These are phyloP conservation scores for Penicillium alfredii DNA, from an alignment of 495 filamentous ascomycete species.

Conservation along the genomic window DNA sequence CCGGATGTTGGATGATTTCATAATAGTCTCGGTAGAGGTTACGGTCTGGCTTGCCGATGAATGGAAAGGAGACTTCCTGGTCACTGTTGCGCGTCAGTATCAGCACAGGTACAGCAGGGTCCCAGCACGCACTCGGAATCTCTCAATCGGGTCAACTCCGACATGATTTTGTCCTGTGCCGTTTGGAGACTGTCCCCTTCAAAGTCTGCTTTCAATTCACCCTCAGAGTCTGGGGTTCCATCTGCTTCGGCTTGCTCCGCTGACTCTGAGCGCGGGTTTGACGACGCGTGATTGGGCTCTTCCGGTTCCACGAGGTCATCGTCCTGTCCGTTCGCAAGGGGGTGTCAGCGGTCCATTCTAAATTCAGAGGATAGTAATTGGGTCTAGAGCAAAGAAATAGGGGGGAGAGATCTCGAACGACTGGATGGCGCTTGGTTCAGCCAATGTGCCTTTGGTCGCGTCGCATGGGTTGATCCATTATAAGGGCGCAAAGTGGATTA, in stretches of 20 bases:
- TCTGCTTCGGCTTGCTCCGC: slow-evolving; percentile 21
- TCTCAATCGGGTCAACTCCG: slow-evolving; percentile 56
- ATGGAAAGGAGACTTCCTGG: slow-evolving; percentile 24
- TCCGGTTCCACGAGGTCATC: slow-evolving; percentile 17
- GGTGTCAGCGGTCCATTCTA: too few relatives aligned
- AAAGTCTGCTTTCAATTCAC: slow-evolving; percentile 45
- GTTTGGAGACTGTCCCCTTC: slow-evolving; percentile 66
- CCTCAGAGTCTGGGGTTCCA: slow-evolving; percentile 17
- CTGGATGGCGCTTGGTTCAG: too few relatives aligned
- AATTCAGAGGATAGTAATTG: too few relatives aligned
- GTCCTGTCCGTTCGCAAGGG: too few relatives aligned
- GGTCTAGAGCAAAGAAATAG: too few relatives aligned
- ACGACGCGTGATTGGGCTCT: slow-evolving; percentile 28
- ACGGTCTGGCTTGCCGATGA: slow-evolving; percentile 31
- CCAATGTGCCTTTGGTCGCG: neutral
- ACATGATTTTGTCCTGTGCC: slow-evolving; percentile 74
- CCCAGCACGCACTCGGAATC: slow-evolving; percentile 50
- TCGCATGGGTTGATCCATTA: too few relatives aligned
- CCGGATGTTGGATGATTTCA: slow-evolving; percentile 62
- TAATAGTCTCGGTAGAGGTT: slow-evolving; percentile 59
- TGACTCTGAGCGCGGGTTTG: slow-evolving; percentile 30
- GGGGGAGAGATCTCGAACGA: too few relatives aligned
- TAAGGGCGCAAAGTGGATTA: too few relatives aligned
- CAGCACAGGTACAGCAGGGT: neutral
- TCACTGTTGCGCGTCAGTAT: slow-evolving; percentile 19